A percentile compares a stretch with the other conserved stretches of the same genome.
phyloP scores from a whole-genome alignment of 2,329 filamentous ascomycete genomes.

The Trichoderma sp. region DNA sequence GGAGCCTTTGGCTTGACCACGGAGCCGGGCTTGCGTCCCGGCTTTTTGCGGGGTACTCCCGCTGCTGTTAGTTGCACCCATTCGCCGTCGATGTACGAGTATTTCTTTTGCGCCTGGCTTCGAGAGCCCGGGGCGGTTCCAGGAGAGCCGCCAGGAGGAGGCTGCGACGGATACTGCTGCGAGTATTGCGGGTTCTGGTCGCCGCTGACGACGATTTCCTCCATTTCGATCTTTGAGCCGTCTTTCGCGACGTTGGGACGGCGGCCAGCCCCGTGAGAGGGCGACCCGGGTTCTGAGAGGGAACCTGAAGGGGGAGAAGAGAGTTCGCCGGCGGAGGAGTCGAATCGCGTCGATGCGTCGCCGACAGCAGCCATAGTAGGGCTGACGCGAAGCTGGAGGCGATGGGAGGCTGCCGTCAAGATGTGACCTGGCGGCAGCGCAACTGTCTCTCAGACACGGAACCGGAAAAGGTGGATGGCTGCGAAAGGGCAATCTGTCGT shows the following conservation, averaged over 20 bases:
- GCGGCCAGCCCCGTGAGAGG: constrained; percentile 36
- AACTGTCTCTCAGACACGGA: background rate
- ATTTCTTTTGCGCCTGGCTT: constrained; percentile 30
- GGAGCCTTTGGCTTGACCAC: constrained; percentile 44
- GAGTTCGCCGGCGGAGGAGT: constrained; percentile 48
- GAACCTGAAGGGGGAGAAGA: constrained; percentile 52
- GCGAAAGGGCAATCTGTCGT: background rate
- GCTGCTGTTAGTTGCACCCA: constrained; percentile 54
- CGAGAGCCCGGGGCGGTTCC: constrained; percentile 16
- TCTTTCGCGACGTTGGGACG: constrained; percentile 24
- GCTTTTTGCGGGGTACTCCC: constrained; percentile 60
- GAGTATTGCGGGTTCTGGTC: constrained; percentile 28
- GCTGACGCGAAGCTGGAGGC: constrained; percentile 3
- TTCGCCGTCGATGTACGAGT: constrained; percentile 38
- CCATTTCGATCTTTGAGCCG: constrained; percentile 37
- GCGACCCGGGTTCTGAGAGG: constrained; percentile 49
- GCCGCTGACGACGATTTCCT: constrained; percentile 50
- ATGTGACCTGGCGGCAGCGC: background rate
- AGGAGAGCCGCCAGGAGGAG: constrained; percentile 26
- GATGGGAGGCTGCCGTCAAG: background rate
- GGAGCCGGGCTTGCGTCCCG: constrained; percentile 62
- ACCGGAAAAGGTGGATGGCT: background rate
- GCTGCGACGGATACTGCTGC: constrained; percentile 28
- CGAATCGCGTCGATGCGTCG: constrained; percentile 41
- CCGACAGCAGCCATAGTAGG: constrained; percentile 30